Conservation (phyloP, 371 early-diverging fungal species). For the Saksenaea oblongispora region DNA sequence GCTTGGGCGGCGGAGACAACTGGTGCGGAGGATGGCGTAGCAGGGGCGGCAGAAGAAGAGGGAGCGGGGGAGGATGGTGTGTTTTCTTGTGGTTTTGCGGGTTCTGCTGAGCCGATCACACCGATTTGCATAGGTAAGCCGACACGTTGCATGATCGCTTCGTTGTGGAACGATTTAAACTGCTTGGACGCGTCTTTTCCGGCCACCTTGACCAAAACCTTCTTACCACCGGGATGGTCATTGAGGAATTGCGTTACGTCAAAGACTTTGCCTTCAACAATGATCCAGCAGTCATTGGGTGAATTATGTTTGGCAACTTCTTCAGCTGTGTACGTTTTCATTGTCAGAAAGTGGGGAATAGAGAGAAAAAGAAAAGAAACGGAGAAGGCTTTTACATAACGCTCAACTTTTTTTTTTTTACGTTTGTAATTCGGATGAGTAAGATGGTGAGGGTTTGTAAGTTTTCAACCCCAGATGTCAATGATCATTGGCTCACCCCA, state of each 20-base stretch:
- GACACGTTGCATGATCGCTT: slow-evolving; percentile 60
- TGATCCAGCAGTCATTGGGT: slow-evolving; percentile 86
- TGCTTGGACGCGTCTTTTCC: slow-evolving; percentile 90
- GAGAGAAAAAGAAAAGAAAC: not conserved
- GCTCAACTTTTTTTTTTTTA: not conserved
- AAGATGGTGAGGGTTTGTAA: not conserved
- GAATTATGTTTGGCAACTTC: slow-evolving; percentile 77
- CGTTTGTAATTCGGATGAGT: slow-evolving; percentile 1
- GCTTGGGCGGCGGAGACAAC: slow-evolving; percentile 11
- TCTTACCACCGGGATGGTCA: slow-evolving; percentile 88
- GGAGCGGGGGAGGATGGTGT: slow-evolving; percentile 9
- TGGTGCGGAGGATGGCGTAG: not conserved
- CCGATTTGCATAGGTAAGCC: slow-evolving; percentile 66
- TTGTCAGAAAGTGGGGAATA: not conserved
- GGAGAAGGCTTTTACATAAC: not conserved
- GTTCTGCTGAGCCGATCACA: slow-evolving; percentile 54
- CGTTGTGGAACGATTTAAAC: slow-evolving; percentile 85
- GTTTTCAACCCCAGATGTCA: slow-evolving; percentile 1
- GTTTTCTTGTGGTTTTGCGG: slow-evolving; percentile 27
- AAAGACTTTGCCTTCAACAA: slow-evolving; percentile 81
- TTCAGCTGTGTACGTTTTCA: slow-evolving; percentile 54
- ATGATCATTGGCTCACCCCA: not conserved
- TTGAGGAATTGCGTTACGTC: slow-evolving; percentile 85
- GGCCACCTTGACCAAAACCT: slow-evolving; percentile 78
- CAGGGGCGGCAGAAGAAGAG: slow-evolving; percentile 3